phyloP scores from a whole-genome alignment of 2,329 filamentous ascomycete species.

The Hansfordia pulvinata region DNA sequence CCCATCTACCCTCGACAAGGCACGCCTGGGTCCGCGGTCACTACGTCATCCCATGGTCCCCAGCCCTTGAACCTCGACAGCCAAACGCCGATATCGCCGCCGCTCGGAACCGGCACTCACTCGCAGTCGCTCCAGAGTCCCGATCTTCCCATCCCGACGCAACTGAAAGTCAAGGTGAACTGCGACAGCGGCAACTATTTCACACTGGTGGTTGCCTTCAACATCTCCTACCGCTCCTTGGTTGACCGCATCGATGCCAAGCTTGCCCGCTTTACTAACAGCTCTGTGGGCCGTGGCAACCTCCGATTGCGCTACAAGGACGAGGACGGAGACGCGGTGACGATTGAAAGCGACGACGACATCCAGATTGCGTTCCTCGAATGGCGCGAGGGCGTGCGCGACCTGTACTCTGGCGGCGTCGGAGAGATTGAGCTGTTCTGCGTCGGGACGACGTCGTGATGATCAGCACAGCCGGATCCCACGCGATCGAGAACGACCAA shows the following conservation, averaged over 20 bases:
- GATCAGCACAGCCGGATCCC: too few species aligned
- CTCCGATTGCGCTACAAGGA: conserved; percentile 85
- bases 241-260: conserved; percentile 96
- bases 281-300: conserved; percentile 69
- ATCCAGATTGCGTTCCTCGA: conserved; percentile 92
- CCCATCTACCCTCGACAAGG: conserved; percentile 36
- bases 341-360: conserved; percentile 89
- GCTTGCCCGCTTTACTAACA: conserved; percentile 71
- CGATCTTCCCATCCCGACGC: conserved; percentile 47
- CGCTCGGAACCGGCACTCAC: conserved; percentile 22
- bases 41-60: conserved; percentile 14
- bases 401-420: conserved; percentile 51
- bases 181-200: conserved; percentile 78
- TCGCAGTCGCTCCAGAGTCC: conserved; percentile 23
- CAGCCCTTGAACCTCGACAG: conserved; percentile 23
- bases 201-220: conserved; percentile 90
- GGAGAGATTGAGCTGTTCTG: conserved; percentile 88
- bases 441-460: conserved; percentile 31
- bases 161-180: conserved; percentile 92
- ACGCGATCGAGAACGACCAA: conserved; percentile 1
- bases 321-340: conserved; percentile 84
- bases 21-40: conserved; percentile 24
- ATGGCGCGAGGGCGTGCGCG: conserved; percentile 61
- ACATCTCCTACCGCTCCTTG: conserved; percentile 85
- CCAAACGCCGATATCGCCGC: conserved; percentile 31